These are phyloP conservation scores for Ceratocystis cubensis DNA, from an alignment of 2,329 filamentous ascomycete genomes.

Conservation along the genomic window DNA sequence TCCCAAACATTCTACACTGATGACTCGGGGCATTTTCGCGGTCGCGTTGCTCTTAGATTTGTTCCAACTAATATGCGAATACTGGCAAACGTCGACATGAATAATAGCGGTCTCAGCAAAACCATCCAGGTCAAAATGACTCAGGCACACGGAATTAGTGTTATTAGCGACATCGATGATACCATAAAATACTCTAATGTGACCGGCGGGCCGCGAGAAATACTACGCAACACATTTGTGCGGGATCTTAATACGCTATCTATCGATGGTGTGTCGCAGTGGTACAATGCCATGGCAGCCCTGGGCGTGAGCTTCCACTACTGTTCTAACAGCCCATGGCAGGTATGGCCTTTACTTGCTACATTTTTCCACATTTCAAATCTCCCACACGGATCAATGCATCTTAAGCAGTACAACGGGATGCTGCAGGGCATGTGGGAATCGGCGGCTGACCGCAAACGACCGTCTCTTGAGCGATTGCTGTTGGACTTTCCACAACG, in stretches of 20 bases:
- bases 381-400: constrained; percentile 77
- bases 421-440: constrained; percentile 98
- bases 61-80: constrained; percentile 81
- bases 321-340: constrained; percentile 99
- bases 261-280: constrained; percentile 76
- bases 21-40: constrained; percentile 74
- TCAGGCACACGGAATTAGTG: constrained; percentile 65
- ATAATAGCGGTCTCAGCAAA: constrained; percentile 41
- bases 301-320: constrained; percentile 88
- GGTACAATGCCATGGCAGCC: constrained; percentile 66
- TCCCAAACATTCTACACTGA: constrained; percentile 78
- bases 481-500: constrained; percentile 80
- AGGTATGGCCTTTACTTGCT: constrained; percentile 79
- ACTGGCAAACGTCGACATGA: constrained; percentile 72
- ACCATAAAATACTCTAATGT: constrained; percentile 96
- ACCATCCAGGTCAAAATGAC: constrained; percentile 61
- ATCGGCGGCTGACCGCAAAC: constrained; percentile 89
- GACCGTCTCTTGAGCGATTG: constrained; percentile 71
- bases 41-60: constrained; percentile 74
- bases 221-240: constrained; percentile 92
- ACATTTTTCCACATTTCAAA: constrained; percentile 72
- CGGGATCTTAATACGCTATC: constrained; percentile 70
- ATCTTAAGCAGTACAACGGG: constrained; percentile 89
- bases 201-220: constrained; percentile 72
- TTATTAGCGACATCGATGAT: constrained; percentile 97